phyloP scores from a whole-genome alignment of 305 asterid genomes.

The Coffea humblotiana region DNA sequence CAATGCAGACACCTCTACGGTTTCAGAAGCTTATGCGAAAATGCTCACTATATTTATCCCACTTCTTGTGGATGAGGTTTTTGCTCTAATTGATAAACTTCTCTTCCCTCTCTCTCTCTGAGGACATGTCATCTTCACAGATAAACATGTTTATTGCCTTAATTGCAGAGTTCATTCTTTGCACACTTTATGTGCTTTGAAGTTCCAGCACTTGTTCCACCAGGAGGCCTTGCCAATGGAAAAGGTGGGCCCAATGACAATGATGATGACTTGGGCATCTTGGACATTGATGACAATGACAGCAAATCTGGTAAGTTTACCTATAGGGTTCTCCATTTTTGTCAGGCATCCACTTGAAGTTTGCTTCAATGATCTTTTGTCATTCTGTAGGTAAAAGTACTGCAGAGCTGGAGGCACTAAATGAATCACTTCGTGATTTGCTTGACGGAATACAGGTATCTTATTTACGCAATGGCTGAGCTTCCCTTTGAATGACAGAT shows the following conservation, averaged over 20 bases:
- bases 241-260: conserved; percentile 49
- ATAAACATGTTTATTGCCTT: conserved; percentile 12
- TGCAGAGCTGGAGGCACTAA: conserved; percentile 82
- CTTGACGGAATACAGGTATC: conserved; percentile 97
- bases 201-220: conserved; percentile 96
- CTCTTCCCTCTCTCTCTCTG: conserved; percentile 19
- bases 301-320: conserved; percentile 55
- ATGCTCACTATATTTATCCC: conserved; percentile 98
- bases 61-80: conserved; percentile 97
- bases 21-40: conserved; percentile 96
- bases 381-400: conserved; percentile 56
- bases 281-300: conserved; percentile 95
- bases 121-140: conserved; percentile 17
- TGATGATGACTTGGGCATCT: conserved; percentile 87
- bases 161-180: conserved; percentile 93
- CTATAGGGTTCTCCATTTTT: conserved; percentile 15
- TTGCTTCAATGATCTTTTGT: conserved; percentile 16
- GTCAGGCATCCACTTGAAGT: conserved; percentile 4
- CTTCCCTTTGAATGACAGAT: background rate
- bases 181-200: conserved; percentile 99
- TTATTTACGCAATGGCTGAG: conserved; percentile 2
- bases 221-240: conserved; percentile 74
- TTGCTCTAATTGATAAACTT: conserved; percentile 18
- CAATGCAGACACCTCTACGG: conserved; percentile 90
- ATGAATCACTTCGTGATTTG: conserved; percentile 88